Conservation (phyloP, 2,329 filamentous ascomycete genomes). For the Trichoderma sp. region DNA sequence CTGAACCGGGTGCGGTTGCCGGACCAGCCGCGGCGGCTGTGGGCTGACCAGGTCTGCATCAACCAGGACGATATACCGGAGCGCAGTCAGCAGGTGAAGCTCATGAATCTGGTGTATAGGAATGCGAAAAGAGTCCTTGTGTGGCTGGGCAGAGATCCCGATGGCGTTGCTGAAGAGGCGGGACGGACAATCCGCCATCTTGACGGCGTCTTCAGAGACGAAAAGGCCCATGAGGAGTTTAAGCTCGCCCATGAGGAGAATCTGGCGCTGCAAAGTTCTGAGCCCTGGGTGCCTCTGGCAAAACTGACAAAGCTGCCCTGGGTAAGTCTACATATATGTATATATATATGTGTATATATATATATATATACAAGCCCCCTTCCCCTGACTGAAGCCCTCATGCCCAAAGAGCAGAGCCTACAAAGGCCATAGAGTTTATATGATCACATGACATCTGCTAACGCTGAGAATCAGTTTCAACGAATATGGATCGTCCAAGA, state of each 20-base stretch:
- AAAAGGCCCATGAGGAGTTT: constrained; percentile 35
- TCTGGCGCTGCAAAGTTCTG: constrained; percentile 33
- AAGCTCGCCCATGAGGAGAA: constrained; percentile 36
- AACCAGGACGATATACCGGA: constrained; percentile 42
- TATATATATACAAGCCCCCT: background rate
- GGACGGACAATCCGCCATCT: constrained; percentile 34
- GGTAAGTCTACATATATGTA: constrained; percentile 31
- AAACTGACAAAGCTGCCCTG: constrained; percentile 38
- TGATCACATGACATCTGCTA: background rate
- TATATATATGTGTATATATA: too few relatives aligned
- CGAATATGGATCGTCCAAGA: constrained; percentile 44
- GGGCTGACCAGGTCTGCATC: constrained; percentile 47
- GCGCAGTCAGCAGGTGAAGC: constrained; percentile 40
- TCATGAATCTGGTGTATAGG: constrained; percentile 44
- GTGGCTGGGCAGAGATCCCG: constrained; percentile 40
- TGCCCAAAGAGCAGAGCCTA: background rate
- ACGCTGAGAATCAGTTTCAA: constrained; percentile 34
- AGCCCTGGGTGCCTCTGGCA: constrained; percentile 38
- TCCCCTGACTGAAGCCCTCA: background rate
- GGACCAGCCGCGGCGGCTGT: constrained; percentile 34
- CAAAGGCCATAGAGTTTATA: background rate
- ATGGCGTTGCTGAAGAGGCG: constrained; percentile 35
- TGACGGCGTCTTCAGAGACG: constrained; percentile 36
- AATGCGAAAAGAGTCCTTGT: constrained; percentile 38
- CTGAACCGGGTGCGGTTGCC: constrained; percentile 35